Conservation (phyloP, 2,329 filamentous ascomycete genomes). For the Penicillium hordei region DNA sequence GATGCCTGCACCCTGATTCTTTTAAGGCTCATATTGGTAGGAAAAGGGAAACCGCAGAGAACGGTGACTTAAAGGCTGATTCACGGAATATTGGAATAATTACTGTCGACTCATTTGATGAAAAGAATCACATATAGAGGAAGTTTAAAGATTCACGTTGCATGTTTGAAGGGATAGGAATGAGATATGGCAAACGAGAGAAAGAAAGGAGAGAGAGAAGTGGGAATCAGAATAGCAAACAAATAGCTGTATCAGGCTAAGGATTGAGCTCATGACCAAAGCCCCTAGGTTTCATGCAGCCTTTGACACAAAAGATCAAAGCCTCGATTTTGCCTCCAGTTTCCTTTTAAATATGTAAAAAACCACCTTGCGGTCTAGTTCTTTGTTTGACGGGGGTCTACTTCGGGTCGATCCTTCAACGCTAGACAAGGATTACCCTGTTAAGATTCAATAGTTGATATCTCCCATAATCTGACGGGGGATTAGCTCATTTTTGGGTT, state of each 20-base stretch:
- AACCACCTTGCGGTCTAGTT: neutral
- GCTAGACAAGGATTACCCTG: neutral
- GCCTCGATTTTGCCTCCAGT: neutral
- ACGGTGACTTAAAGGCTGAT: neutral
- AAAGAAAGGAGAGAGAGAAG: neutral
- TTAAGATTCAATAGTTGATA: slow-evolving; percentile 25
- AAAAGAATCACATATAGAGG: neutral
- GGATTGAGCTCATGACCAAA: neutral
- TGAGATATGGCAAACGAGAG: neutral
- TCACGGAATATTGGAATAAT: neutral
- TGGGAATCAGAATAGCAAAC: neutral
- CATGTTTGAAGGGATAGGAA: neutral
- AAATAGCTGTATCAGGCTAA: neutral
- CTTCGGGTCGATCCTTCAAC: neutral
- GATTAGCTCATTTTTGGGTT: neutral
- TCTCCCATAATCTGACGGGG: neutral
- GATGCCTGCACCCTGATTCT: neutral
- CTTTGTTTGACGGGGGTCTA: neutral
- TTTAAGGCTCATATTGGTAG: neutral
- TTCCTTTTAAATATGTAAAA: neutral
- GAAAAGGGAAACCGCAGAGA: neutral
- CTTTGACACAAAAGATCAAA: neutral
- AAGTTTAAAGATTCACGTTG: neutral
- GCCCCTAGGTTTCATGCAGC: neutral
- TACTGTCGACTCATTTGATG: neutral